Evolutionary conservation across 768 basidiomycete species (phyloP).

Genomic region (Sporobolomyces phaffii): DNA sequence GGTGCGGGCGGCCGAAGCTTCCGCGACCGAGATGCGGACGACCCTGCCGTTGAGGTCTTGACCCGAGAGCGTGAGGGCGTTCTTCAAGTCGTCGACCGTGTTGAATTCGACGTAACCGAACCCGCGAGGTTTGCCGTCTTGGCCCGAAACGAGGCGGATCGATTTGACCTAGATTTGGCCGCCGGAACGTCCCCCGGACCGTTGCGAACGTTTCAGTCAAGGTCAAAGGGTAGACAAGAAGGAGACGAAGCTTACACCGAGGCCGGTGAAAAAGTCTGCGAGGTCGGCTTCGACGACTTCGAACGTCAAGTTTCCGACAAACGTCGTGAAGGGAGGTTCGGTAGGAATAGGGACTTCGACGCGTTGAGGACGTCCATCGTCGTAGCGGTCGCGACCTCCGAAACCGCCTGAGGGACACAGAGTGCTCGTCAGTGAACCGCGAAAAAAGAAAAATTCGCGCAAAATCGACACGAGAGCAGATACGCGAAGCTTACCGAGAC

Average conservation of each 20-base stretch:
- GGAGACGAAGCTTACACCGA: constrained; percentile 11
- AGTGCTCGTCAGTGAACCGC: background rate
- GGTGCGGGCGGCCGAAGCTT: constrained; percentile 60
- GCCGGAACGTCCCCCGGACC: too few relatives aligned
- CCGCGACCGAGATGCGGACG: constrained; percentile 87
- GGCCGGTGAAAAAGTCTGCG: constrained; percentile 64
- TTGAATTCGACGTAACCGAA: constrained; percentile 96
- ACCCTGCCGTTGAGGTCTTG: constrained; percentile 68
- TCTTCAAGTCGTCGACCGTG: constrained; percentile 77
- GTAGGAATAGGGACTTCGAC: constrained; percentile 96
- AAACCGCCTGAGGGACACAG: background rate
- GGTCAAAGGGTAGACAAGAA: background rate
- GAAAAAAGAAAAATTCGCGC: too few relatives aligned
- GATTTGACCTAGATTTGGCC: constrained; percentile 77
- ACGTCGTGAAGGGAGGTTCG: constrained; percentile 90
- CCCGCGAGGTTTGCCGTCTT: constrained; percentile 91
- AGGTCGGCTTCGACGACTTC: constrained; percentile 81
- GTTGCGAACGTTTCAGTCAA: background rate
- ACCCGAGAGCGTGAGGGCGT: constrained; percentile 67
- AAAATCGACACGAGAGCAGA: too few relatives aligned
- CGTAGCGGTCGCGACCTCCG: constrained; percentile 13
- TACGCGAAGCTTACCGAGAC: background rate
- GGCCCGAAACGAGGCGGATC: constrained; percentile 86
- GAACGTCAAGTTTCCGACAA: constrained; percentile 89
- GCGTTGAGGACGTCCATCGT: constrained; percentile 53